Evolutionary conservation across 169 alveolate species (phyloP).

Genomic region (Plasmodium billcollinsi): DNA sequence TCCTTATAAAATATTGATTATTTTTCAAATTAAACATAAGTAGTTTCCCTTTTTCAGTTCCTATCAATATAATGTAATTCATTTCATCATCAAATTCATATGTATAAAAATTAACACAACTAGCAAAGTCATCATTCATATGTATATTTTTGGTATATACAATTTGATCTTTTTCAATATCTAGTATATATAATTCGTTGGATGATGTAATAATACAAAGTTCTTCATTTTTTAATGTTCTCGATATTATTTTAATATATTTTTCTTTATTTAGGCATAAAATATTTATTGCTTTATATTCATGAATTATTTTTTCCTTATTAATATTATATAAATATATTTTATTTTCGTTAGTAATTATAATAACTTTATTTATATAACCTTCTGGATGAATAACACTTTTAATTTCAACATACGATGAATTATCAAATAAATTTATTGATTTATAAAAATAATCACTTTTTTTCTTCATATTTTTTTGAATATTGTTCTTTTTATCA

Average conservation of each 20-base stretch:
- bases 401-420: conserved; percentile 62
- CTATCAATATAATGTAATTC: conserved; percentile 14
- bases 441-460: conserved; percentile 63
- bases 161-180: conserved; percentile 76
- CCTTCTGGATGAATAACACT: conserved; percentile 80
- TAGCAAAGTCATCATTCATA: conserved; percentile 64
- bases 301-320: conserved; percentile 78
- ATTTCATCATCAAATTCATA: conserved; percentile 32
- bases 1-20: conserved; percentile 39
- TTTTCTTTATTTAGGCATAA: conserved; percentile 42
- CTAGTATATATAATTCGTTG: conserved; percentile 72
- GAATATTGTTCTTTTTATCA: neutral
- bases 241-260: conserved; percentile 16
- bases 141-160: conserved; percentile 80
- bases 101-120: conserved; percentile 38
- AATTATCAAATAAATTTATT: conserved; percentile 42
- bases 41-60: conserved; percentile 47
- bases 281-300: conserved; percentile 62
- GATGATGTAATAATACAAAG: conserved; percentile 27
- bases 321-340: conserved; percentile 79
- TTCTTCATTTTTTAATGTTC: conserved; percentile 32
- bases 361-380: conserved; percentile 80
- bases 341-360: conserved; percentile 77
- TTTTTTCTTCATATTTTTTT: conserved; percentile 1
- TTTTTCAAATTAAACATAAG: conserved; percentile 45